Conservation (phyloP, 306 rosid species). For the Psophocarpus tetragonolobus region DNA sequence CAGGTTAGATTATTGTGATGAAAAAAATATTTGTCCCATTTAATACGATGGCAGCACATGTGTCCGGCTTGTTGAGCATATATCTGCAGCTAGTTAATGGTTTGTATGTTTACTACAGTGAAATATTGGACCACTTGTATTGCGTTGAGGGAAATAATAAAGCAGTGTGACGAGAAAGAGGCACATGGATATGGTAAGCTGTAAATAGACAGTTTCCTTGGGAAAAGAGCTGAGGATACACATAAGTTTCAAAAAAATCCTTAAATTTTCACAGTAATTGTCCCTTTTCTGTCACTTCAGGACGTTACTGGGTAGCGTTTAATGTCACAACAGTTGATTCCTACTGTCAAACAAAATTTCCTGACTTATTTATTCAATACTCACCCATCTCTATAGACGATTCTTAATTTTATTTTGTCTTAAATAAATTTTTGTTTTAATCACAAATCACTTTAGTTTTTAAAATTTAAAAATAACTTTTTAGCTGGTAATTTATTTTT, state of each 20-base stretch:
- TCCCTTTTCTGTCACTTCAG: constrained; percentile 1
- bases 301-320: not conserved
- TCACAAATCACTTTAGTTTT: too few species aligned
- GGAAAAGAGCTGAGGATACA: constrained; percentile 29
- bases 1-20: not conserved
- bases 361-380: not conserved
- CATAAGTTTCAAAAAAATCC: not conserved
- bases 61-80: not conserved
- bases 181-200: constrained; percentile 40
- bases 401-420: too few species aligned
- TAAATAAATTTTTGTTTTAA: too few species aligned
- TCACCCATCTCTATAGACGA: too few species aligned
- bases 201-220: constrained; percentile 44
- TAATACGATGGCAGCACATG: constrained; percentile 32
- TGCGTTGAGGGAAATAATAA: not conserved
- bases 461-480: too few species aligned
- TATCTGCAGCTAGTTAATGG: constrained; percentile 3
- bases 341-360: not conserved
- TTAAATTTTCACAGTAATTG: constrained; percentile 5
- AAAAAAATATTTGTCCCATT: not conserved
- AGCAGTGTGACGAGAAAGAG: constrained; percentile 1
- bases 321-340: not conserved
- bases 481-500: too few species aligned
- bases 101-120: not conserved
- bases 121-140: constrained; percentile 17